phyloP scores from a whole-genome alignment of 768 basidiomycete genomes.

The Boletus sp. region DNA sequence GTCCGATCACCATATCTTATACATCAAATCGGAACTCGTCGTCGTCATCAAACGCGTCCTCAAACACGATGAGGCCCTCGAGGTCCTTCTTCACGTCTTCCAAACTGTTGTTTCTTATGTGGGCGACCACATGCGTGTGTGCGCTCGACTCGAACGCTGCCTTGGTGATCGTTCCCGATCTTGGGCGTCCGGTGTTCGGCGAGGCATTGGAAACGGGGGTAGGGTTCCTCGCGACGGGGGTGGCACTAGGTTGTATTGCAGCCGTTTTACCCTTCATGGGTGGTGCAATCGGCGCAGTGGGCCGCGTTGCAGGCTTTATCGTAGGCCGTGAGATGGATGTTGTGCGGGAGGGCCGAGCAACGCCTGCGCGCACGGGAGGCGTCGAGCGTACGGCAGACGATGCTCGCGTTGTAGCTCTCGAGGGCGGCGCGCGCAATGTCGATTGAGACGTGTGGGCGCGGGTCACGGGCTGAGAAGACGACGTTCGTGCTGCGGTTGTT shows the following conservation, averaged over 20 bases:
- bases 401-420: slow-evolving; percentile 21
- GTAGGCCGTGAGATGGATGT: slow-evolving; percentile 7
- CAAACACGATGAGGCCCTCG: slow-evolving; percentile 31
- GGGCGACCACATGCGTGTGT: slow-evolving; percentile 19
- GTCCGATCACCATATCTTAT: slow-evolving; percentile 5
- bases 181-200: slow-evolving; percentile 9
- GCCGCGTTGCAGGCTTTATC: slow-evolving; percentile 6
- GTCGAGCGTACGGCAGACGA: slow-evolving; percentile 16
- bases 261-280: slow-evolving; percentile 10
- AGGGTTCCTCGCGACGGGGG: neutral
- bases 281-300: slow-evolving; percentile 3
- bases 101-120: slow-evolving; percentile 22
- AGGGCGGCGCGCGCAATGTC: slow-evolving; percentile 11
- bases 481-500: neutral
- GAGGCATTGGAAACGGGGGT: neutral
- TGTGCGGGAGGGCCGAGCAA: slow-evolving; percentile 7
- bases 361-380: slow-evolving; percentile 12
- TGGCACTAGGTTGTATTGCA: neutral
- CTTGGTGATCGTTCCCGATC: slow-evolving; percentile 27
- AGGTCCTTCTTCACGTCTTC: slow-evolving; percentile 33
- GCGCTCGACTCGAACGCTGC: slow-evolving; percentile 23
- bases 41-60: slow-evolving; percentile 24
- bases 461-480: slow-evolving; percentile 22
- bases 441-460: slow-evolving; percentile 27
- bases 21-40: slow-evolving; percentile 33